These are phyloP conservation scores for Candolleomyces efflorescens DNA, from an alignment of 768 basidiomycete species.

Conservation along the genomic window DNA sequence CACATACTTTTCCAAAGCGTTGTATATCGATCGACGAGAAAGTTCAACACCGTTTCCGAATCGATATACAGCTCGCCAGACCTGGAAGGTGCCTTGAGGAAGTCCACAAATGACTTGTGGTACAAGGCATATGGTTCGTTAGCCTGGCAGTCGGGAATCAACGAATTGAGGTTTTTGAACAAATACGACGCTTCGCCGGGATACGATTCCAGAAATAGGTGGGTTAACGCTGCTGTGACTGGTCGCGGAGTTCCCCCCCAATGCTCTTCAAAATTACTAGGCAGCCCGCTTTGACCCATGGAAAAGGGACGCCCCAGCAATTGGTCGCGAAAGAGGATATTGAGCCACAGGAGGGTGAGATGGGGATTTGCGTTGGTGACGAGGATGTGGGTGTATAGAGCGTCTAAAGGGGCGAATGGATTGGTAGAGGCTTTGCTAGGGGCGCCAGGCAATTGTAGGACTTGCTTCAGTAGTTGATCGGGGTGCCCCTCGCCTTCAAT, in stretches of 20 bases:
- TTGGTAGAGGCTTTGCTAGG: not conserved
- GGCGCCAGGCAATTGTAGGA: not conserved
- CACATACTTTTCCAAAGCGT: not conserved
- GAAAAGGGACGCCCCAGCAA: not conserved
- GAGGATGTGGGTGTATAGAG: not conserved
- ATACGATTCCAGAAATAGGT: not conserved
- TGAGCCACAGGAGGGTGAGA: not conserved
- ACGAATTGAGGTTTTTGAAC: not conserved
- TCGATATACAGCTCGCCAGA: not conserved
- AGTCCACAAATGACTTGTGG: not conserved
- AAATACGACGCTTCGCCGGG: not conserved
- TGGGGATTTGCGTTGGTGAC: not conserved
- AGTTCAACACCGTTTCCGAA: not conserved
- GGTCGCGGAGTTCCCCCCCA: too few species aligned
- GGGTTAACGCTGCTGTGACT: not conserved
- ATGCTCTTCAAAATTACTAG: too few species aligned
- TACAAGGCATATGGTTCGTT: not conserved
- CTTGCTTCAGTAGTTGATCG: not conserved
- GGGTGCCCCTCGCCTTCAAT: not conserved
- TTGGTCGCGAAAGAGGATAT: not conserved
- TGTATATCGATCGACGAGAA: not conserved
- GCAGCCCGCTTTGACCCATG: not conserved
- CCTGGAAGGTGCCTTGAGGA: not conserved
- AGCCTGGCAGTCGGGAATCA: not conserved
- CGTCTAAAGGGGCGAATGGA: not conserved